Conservation (phyloP, 2,329 filamentous ascomycete genomes). For the Colletotrichum falcatum region DNA sequence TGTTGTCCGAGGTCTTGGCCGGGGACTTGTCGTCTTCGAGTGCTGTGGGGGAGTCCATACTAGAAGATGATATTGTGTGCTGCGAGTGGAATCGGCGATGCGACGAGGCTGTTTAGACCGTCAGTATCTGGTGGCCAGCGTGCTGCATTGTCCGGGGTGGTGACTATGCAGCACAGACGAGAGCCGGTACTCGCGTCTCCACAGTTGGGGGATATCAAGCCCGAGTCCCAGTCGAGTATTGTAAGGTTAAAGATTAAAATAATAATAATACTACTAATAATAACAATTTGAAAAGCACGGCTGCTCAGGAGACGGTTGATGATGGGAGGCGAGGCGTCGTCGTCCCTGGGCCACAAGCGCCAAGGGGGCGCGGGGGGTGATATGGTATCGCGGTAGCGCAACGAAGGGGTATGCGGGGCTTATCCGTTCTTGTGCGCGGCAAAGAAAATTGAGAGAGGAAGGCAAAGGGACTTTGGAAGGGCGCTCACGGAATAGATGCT, state of each 20-base stretch:
- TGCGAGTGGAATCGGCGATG: constrained; percentile 20
- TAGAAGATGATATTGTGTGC: constrained; percentile 37
- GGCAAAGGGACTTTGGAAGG: constrained; percentile 15
- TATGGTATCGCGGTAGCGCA: constrained; percentile 25
- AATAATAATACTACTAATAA: background rate
- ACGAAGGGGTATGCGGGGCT: constrained; percentile 24
- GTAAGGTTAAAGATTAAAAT: no score
- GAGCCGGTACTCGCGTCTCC: constrained; percentile 6
- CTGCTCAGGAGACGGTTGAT: background rate
- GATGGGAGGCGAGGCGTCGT: constrained; percentile 15
- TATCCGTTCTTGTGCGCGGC: constrained; percentile 32
- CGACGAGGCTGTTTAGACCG: constrained; percentile 30
- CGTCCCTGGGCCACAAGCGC: constrained; percentile 19
- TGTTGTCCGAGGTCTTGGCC: constrained; percentile 49
- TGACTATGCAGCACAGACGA: constrained; percentile 7
- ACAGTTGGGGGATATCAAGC: background rate
- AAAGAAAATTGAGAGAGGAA: constrained; percentile 23
- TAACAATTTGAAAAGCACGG: background rate
- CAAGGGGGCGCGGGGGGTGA: background rate
- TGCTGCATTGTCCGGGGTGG: constrained; percentile 25
- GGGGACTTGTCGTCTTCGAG: constrained; percentile 47
- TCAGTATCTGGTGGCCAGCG: constrained; percentile 17
- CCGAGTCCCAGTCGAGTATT: background rate
- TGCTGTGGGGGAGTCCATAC: constrained; percentile 48
- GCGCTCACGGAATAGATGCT: constrained; percentile 25